Base-by-base conservation (phyloP, 2,329 filamentous ascomycete genomes). In the Aureobasidium sp. region DNA sequence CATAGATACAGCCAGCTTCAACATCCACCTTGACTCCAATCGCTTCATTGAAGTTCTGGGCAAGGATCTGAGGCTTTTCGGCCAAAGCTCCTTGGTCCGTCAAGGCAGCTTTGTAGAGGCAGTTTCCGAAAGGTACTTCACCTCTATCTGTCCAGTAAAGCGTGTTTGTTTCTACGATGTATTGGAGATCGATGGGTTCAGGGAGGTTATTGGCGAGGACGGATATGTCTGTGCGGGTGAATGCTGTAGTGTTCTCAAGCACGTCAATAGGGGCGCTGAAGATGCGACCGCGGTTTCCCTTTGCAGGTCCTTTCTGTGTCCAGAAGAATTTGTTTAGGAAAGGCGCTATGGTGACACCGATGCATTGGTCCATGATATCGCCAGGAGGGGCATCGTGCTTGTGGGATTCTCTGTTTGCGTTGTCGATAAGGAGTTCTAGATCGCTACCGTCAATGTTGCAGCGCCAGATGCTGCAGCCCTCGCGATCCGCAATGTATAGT, bases 91-190 rank as follows among this genome's bases (percentile, higher is more conserved):
- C 48, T 17, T 6, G 1, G 5, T 24, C 6, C 6, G 22, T 19
- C 24, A 48, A 5, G 17, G 9, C 2, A 0, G 19, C 42, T 6
- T 74, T 69, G 67, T 84, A 83, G 60, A 86, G 64, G 7, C 77
- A 78, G 67, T 83, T 84, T 0, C 83, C 83, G 8, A 70, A 67
- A 0, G 83, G 83, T 2, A 45, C 11, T 65, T 86, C 83, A 4
- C 83, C 84, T 0, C 84, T 75, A 64, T 85, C 84, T 0, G 84
- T 85, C 84, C 83, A 86, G 68, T 82, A 86, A 19, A 86, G 70
- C 1, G 68, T 72, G 24, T 75, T 67, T 3, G 68, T 67, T 0
- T 73, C 70, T 12, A 76, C 74, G n/a, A 85, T 81, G 1, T 85
- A 66, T 35, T 84, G 81, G 0, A 86, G 70, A 66, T 86, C 82